Evolutionary conservation across 2,329 filamentous ascomycete species (phyloP).

Genomic region (Talaromyces sp.): DNA sequence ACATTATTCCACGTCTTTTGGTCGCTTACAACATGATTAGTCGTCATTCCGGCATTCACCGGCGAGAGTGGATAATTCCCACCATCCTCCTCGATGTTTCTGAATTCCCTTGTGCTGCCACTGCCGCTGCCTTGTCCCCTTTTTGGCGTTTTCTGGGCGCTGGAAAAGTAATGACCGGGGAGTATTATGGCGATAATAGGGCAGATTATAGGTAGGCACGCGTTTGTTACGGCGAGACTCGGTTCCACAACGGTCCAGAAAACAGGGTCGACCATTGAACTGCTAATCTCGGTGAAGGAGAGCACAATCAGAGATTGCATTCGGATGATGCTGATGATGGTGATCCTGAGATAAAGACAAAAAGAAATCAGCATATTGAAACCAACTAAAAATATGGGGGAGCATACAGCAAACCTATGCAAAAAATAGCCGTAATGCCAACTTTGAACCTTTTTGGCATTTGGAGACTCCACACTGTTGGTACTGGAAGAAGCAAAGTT

Average conservation of each 20-base stretch:
- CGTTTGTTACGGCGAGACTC: background rate
- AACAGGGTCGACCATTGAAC: background rate
- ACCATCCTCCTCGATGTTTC: background rate
- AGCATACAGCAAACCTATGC: slow-evolving; percentile 4
- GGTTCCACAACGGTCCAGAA: slow-evolving; percentile 4
- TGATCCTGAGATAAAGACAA: background rate
- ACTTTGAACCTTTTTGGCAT: background rate
- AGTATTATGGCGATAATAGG: background rate
- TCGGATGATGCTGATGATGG: slow-evolving; percentile 2
- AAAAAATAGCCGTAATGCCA: slow-evolving; percentile 1
- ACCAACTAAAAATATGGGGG: background rate
- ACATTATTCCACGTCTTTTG: background rate
- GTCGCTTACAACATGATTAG: slow-evolving; percentile 1
- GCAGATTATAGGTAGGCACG: slow-evolving; percentile 1
- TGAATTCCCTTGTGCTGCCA: background rate
- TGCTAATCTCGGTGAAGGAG: background rate
- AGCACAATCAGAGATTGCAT: slow-evolving; percentile 2
- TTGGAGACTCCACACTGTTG: slow-evolving; percentile 3
- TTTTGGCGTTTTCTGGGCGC: background rate
- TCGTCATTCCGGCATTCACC: background rate
- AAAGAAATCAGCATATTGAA: no score
- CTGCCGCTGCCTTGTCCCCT: background rate
- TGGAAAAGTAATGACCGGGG: background rate
- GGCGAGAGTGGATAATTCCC: background rate
- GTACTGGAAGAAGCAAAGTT: slow-evolving; percentile 3